phyloP scores from a whole-genome alignment of 805 yeast species.

The Saturnispora sekii region DNA sequence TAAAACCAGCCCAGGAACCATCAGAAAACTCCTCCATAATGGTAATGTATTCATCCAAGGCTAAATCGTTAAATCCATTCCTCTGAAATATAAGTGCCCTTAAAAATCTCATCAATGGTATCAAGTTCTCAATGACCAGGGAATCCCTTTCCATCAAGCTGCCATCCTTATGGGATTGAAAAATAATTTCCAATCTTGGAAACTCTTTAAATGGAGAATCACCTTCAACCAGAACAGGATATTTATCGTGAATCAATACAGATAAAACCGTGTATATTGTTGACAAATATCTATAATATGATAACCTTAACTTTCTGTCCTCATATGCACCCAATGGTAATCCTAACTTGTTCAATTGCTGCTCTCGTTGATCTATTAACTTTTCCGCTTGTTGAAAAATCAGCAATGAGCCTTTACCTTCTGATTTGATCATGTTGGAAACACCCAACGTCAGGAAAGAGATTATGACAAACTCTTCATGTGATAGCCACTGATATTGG shows the following conservation, averaged over 20 bases:
- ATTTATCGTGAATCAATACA: slow-evolving; percentile 25
- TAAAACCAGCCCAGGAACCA: too few species aligned
- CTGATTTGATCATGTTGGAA: slow-evolving; percentile 28
- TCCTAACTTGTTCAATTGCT: slow-evolving; percentile 14
- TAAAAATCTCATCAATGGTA: slow-evolving; percentile 31
- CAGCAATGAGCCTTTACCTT: slow-evolving; percentile 16
- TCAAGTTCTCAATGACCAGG: slow-evolving; percentile 27
- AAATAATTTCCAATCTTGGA: background rate
- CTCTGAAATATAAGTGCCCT: slow-evolving; percentile 33
- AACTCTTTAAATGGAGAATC: background rate
- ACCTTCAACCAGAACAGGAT: slow-evolving; percentile 9
- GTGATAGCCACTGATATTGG: slow-evolving; percentile 32
- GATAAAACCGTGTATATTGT: slow-evolving; percentile 31
- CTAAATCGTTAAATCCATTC: slow-evolving; percentile 27
- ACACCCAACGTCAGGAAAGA: slow-evolving; percentile 36
- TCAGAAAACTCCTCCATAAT: slow-evolving; percentile 16
- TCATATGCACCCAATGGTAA: background rate
- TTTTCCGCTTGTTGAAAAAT: slow-evolving; percentile 12
- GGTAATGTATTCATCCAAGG: slow-evolving; percentile 32
- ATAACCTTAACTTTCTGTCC: background rate
- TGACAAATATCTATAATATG: slow-evolving; percentile 11
- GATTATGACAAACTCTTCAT: slow-evolving; percentile 33
- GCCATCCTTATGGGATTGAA: slow-evolving; percentile 20
- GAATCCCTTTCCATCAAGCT: slow-evolving; percentile 32
- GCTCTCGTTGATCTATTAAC: slow-evolving; percentile 22